A percentile compares a stretch with the other conserved stretches of the same genome.
Conservation (phyloP, 306 rosid species). For the Potentilla sterilis region DNA sequence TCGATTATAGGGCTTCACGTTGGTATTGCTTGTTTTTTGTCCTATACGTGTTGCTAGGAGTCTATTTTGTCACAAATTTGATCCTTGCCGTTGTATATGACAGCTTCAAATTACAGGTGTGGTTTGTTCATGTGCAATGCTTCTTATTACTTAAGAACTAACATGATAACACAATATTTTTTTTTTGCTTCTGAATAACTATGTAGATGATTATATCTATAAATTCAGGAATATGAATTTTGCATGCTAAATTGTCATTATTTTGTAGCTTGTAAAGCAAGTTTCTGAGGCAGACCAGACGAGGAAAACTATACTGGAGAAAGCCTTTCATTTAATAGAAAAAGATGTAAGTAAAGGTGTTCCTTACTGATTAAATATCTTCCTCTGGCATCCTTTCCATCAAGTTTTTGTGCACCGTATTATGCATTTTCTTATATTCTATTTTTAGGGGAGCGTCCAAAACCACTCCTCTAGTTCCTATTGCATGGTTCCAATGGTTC, state of each 20-base stretch:
- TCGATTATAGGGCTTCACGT: constrained; percentile 74
- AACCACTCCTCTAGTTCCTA: constrained; percentile 4
- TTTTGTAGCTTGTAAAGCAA: constrained; percentile 79
- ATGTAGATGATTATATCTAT: background rate
- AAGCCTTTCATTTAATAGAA: constrained; percentile 78
- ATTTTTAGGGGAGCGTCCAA: background rate
- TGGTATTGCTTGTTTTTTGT: constrained; percentile 79
- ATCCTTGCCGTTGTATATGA: constrained; percentile 96
- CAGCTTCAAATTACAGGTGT: constrained; percentile 91
- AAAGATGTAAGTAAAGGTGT: constrained; percentile 48
- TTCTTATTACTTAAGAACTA: background rate
- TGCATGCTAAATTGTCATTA: constrained; percentile 26
- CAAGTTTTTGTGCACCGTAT: background rate
- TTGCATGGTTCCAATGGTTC: constrained; percentile 10
- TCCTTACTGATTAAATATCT: background rate
- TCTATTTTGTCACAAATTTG: constrained; percentile 90
- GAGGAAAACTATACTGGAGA: constrained; percentile 65
- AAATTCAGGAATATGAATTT: constrained; percentile 18
- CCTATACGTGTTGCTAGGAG: constrained; percentile 88
- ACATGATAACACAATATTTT: background rate
- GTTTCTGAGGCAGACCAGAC: constrained; percentile 61
- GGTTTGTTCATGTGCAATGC: constrained; percentile 10
- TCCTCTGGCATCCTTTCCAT: background rate
- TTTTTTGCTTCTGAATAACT: background rate
- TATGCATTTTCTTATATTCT: background rate